Evolutionary conservation across 2,329 filamentous ascomycete species (phyloP).

Genomic region (Trichoderma brevicompactum): DNA sequence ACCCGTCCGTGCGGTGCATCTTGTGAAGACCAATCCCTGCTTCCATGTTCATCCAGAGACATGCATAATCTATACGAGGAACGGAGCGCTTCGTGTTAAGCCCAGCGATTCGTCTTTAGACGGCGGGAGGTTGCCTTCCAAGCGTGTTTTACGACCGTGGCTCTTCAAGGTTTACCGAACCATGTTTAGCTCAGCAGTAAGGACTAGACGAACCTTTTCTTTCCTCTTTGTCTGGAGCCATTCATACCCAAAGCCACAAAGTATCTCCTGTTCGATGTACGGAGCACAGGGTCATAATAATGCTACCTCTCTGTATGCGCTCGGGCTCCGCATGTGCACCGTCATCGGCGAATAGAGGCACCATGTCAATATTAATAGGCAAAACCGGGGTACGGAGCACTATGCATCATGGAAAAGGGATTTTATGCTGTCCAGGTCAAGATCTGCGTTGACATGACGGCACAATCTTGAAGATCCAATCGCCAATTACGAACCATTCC

Average conservation of each 20-base stretch:
- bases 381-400: neutral
- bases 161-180: neutral
- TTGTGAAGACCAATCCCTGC: constrained; percentile 21
- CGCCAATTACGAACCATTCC: constrained; percentile 20
- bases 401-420: neutral
- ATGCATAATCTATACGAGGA: constrained; percentile 13
- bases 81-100: constrained; percentile 7
- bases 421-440: constrained; percentile 1
- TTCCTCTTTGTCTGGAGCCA: neutral
- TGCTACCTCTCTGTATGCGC: neutral
- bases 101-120: neutral
- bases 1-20: constrained; percentile 5
- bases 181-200: neutral
- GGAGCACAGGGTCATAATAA: neutral
- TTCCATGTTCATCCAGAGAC: constrained; percentile 18
- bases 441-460: constrained; percentile 13
- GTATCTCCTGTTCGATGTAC: neutral
- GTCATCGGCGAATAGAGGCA: neutral
- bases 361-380: neutral
- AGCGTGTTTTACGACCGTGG: too few species aligned
- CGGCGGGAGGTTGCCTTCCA: neutral
- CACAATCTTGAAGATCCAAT: neutral
- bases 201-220: neutral
- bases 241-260: neutral
- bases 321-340: neutral